Conservation (phyloP, 495 filamentous ascomycete genomes). For the Geoglossum glabrum region DNA sequence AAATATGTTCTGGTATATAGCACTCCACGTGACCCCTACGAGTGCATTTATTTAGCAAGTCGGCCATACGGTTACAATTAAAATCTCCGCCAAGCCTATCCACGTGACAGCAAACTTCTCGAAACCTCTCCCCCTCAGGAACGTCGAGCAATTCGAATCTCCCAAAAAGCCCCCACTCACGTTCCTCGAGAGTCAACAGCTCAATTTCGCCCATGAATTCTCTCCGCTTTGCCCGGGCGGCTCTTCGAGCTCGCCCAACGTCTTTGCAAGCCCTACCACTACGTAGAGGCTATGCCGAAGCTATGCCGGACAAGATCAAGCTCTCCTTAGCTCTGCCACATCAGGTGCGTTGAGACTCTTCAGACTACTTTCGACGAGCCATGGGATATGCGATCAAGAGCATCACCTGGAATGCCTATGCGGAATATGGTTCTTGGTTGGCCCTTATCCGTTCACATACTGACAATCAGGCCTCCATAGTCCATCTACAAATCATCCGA, state of each 20-base stretch:
- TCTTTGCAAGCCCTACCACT: conserved; percentile 36
- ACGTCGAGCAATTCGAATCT: neutral
- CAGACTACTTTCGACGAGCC: neutral
- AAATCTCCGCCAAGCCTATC: neutral
- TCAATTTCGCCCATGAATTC: conserved; percentile 48
- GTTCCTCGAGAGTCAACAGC: neutral
- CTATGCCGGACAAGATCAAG: conserved; percentile 90
- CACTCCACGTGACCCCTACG: no score
- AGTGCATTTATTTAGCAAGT: no score
- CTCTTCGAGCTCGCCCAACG: conserved; percentile 57
- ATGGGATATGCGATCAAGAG: neutral
- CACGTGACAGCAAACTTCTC: neutral
- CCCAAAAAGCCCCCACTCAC: neutral
- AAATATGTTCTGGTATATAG: no score
- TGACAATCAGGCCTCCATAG: conserved; percentile 19
- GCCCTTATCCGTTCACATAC: neutral
- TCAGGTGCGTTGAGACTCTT: conserved; percentile 48
- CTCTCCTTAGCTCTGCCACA: conserved; percentile 92
- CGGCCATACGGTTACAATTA: neutral
- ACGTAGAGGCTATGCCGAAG: conserved; percentile 85
- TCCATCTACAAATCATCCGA: conserved; percentile 55
- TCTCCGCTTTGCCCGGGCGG: conserved; percentile 71
- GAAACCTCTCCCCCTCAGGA: neutral
- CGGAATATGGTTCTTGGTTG: neutral
- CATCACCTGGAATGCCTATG: neutral